Evolutionary conservation across 768 basidiomycete species (phyloP).

Genomic region (Lanmaoa pseudosensibilis): DNA sequence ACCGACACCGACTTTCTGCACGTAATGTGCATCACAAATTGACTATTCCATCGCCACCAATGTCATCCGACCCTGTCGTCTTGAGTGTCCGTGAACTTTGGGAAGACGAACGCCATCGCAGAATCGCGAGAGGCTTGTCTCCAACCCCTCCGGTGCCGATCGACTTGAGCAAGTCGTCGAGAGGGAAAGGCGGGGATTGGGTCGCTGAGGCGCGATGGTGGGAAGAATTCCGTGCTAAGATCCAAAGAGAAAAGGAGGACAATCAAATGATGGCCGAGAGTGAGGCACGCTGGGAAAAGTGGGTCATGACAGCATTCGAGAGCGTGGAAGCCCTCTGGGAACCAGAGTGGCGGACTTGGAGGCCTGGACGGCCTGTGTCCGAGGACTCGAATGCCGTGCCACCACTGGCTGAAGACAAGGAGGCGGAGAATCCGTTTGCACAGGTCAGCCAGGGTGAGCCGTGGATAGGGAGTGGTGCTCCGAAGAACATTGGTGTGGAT

Average conservation of each 20-base stretch:
- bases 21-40: conserved; percentile 69
- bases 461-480: conserved; percentile 4
- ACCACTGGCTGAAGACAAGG: conserved; percentile 17
- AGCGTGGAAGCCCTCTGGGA: conserved; percentile 89
- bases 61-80: conserved; percentile 72
- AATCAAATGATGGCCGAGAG: conserved; percentile 24
- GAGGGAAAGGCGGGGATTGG: conserved; percentile 63
- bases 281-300: conserved; percentile 58
- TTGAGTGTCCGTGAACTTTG: conserved; percentile 90
- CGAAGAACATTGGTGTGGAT: conserved; percentile 24
- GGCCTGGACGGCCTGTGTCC: conserved; percentile 31
- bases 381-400: conserved; percentile 15
- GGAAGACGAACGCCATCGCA: conserved; percentile 89
- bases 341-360: conserved; percentile 56
- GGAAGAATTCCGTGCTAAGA: conserved; percentile 64
- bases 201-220: conserved; percentile 72
- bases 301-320: conserved; percentile 87
- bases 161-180: conserved; percentile 63
- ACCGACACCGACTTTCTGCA: conserved; percentile 63
- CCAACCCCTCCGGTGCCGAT: conserved; percentile 74
- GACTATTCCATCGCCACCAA: conserved; percentile 52
- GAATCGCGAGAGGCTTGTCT: conserved; percentile 62
- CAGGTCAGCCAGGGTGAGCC: conserved; percentile 17
- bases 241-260: conserved; percentile 46
- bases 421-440: conserved; percentile 27